A percentile compares a stretch with the other conserved stretches of the same genome.
These are phyloP conservation scores for Xylaria sp. DNA, from an alignment of 2,329 filamentous ascomycete species.

Conservation along the genomic window DNA sequence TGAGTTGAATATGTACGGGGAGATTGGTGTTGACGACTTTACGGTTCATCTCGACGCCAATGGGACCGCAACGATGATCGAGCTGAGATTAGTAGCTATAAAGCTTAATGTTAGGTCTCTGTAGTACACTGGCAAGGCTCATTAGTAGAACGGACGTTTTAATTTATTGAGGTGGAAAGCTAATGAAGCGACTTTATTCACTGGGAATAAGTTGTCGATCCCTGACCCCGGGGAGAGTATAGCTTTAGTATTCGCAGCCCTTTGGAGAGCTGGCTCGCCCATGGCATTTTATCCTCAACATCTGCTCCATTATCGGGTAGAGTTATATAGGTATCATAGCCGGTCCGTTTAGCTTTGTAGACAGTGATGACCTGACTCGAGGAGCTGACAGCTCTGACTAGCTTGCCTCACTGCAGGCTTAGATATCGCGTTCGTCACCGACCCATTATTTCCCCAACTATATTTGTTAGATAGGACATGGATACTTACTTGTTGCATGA, in stretches of 20 bases:
- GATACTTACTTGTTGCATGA: constrained; percentile 15
- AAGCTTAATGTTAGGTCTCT: background rate
- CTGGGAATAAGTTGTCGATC: constrained; percentile 1
- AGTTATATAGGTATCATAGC: constrained; percentile 2
- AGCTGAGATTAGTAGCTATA: constrained; percentile 9
- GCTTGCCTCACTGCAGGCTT: constrained; percentile 1
- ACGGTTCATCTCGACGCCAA: constrained; percentile 25
- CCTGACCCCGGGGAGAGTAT: background rate
- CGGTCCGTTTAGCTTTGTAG: constrained; percentile 12
- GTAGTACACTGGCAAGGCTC: background rate
- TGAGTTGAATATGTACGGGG: constrained; percentile 25
- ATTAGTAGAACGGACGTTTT: background rate
- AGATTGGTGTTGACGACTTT: constrained; percentile 29
- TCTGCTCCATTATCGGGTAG: background rate
- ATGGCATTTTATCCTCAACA: background rate
- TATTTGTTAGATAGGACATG: background rate
- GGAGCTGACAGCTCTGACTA: background rate
- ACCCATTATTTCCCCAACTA: constrained; percentile 25
- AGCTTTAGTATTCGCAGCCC: background rate
- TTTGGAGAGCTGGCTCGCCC: background rate
- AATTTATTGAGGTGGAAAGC: background rate
- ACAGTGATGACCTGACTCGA: constrained; percentile 13
- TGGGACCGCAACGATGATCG: constrained; percentile 20
- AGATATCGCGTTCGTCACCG: constrained; percentile 24
- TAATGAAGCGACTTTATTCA: background rate